Evolutionary conservation across 2,329 filamentous ascomycete species (phyloP).

Genomic region (Neurospora crassa): DNA sequence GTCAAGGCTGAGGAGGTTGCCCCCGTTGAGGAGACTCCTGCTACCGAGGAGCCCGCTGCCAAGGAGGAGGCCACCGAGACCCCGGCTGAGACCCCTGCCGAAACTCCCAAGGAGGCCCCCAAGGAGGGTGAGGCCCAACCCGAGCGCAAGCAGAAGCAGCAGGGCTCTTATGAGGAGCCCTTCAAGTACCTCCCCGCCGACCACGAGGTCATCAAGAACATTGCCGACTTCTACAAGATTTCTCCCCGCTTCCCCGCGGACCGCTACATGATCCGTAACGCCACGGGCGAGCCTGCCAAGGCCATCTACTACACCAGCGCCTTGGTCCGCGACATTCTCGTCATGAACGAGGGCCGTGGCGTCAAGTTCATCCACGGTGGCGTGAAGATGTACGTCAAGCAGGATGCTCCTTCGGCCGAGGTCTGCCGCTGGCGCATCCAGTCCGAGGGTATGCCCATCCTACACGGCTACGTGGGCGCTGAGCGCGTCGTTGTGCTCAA

Average conservation of each 20-base stretch:
- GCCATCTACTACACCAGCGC: constrained; percentile 93
- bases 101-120: constrained; percentile 10
- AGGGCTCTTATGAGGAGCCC: constrained; percentile 67
- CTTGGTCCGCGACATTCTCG: constrained; percentile 75
- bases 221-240: constrained; percentile 78
- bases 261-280: constrained; percentile 94
- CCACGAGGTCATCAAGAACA: constrained; percentile 66
- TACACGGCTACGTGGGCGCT: constrained; percentile 82
- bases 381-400: constrained; percentile 98
- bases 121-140: constrained; percentile 25
- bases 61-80: constrained; percentile 12
- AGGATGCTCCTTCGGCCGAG: constrained; percentile 78
- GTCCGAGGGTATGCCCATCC: constrained; percentile 82
- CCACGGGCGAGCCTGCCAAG: constrained; percentile 76
- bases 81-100: constrained; percentile 6
- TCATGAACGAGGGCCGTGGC: constrained; percentile 77
- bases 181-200: constrained; percentile 79
- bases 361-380: constrained; percentile 95
- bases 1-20: constrained; percentile 4
- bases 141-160: constrained; percentile 33
- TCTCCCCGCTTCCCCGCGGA: constrained; percentile 78
- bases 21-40: constrained; percentile 4
- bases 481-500: constrained; percentile 64
- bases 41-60: constrained; percentile 10
- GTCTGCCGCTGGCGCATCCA: constrained; percentile 94